Base-by-base conservation (phyloP, 768 basidiomycete genomes). In the Mycena sanguinolenta region DNA sequence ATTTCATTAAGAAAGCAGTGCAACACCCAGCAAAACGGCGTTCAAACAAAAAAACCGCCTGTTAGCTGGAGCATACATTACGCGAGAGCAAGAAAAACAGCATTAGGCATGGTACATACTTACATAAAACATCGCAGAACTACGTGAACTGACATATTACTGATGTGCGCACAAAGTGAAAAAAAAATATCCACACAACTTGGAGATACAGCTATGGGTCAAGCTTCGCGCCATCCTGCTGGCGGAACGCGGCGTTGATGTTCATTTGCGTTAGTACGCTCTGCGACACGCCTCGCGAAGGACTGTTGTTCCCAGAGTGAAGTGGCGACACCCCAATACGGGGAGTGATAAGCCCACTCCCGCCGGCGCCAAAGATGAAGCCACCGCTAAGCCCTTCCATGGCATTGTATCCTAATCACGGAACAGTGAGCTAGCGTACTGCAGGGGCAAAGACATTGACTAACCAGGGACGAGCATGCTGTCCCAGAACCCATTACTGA, bases 311-410 rank as follows among this genome's bases (percentile, higher is more conserved):
- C 4, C 91, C 91, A 21, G 91, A 92, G 39, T 87, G 86, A 44
- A 84, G 73, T 0, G 92, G 91, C 13, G 91, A 89, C 49, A 84
- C 78, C 34, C 90, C 86, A 77, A 90, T 83, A 25, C 88, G 85
- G 0, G 94, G 93, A 12, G 95, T 95, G 74, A 95, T 95, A 63
- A 95, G 81, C 34, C 93, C 94, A 74, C 92, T 94, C 23, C 94
- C 95, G 32, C 93, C 92, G 8, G 91, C 88, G 13, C 95, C 95
- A 73, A 91, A 96, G 25, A 95, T 90, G 78, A 96, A 95, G 8
- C 95, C 95, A 27, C 94, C 95, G 67, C 90, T 92, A 16, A 96
- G 82, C 7, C 93, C 93, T 78, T 95, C 95, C 84, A 95, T 86
- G 23, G 91, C 86, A 73, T 93, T 92, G 75, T 93, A 95, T 4